Evolutionary conservation across 1,284 basidiomycete species (phyloP).

Genomic region (Ganoderma leucocontextum): DNA sequence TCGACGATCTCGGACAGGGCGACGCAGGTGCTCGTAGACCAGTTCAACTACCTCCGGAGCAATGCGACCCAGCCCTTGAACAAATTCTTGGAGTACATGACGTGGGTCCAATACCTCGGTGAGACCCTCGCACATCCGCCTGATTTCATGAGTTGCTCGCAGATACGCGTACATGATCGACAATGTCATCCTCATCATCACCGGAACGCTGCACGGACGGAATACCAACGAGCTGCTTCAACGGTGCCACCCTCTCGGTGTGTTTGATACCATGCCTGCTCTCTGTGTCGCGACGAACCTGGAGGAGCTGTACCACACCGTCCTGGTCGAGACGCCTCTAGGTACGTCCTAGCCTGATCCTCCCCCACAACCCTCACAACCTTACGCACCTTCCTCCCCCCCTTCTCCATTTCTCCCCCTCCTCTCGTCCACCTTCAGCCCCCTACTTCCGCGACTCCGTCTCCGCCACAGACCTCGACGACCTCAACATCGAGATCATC

Average conservation of each 20-base stretch:
- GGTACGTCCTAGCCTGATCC: conserved; percentile 60
- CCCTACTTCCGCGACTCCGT: conserved; percentile 98
- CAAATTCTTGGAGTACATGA: conserved; percentile 98
- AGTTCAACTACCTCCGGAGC: conserved; percentile 93
- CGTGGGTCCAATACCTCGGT: conserved; percentile 57
- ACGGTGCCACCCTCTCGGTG: conserved; percentile 95
- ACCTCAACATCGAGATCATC: conserved; percentile 99
- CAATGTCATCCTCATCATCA: conserved; percentile 98
- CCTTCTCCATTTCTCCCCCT: not conserved
- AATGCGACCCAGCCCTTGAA: conserved; percentile 93
- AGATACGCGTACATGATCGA: conserved; percentile 99
- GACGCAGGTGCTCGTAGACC: conserved; percentile 93
- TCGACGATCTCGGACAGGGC: conserved; percentile 96
- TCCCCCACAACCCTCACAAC: not conserved
- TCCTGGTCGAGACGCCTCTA: conserved; percentile 96
- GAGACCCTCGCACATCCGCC: no score
- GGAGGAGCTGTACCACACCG: conserved; percentile 98
- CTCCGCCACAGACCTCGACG: conserved; percentile 95
- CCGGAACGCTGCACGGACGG: conserved; percentile 96
- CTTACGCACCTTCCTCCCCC: not conserved
- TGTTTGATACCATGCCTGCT: conserved; percentile 99
- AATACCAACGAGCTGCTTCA: conserved; percentile 98
- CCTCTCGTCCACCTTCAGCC: conserved; percentile 56
- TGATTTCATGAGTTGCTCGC: conserved; percentile 10
- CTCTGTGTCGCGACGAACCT: conserved; percentile 99